These are phyloP conservation scores for Trichoderma sp. DNA, from an alignment of 2,329 filamentous ascomycete genomes.

Conservation along the genomic window DNA sequence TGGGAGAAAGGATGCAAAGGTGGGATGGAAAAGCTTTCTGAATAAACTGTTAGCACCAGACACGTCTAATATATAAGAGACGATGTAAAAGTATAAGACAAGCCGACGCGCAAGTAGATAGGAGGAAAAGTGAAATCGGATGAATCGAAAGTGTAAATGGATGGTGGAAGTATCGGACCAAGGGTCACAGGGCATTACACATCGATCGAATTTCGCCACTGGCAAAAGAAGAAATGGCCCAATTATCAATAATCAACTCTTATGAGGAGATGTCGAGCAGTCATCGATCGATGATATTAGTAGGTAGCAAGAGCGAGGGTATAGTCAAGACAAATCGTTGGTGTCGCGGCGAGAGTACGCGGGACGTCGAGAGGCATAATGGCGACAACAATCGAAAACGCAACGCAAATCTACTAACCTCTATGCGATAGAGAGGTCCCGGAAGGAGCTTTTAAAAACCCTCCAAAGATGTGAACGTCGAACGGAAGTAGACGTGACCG, in stretches of 20 bases:
- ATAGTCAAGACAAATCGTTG: neutral
- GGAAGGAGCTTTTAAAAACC: slow-evolving; percentile 5
- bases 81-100: no score
- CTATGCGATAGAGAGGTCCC: slow-evolving; percentile 15
- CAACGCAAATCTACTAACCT: slow-evolving; percentile 21
- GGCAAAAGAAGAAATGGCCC: neutral
- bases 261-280: neutral
- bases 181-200: neutral
- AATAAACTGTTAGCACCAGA: neutral
- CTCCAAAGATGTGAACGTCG: slow-evolving; percentile 17
- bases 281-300: neutral
- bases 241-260: neutral
- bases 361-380: neutral
- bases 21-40: slow-evolving; percentile 9
- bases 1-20: slow-evolving; percentile 4
- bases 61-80: neutral
- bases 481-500: slow-evolving; percentile 22
- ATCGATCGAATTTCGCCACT: neutral
- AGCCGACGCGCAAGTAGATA: neutral
- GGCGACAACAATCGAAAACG: neutral
- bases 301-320: neutral
- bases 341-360: neutral
- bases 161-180: neutral
- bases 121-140: neutral
- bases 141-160: neutral